A percentile compares a stretch with the other conserved stretches of the same genome.
These are phyloP conservation scores for Pseudozyma hubeiensis DNA, from an alignment of 1,284 basidiomycete species.

Conservation along the genomic window DNA sequence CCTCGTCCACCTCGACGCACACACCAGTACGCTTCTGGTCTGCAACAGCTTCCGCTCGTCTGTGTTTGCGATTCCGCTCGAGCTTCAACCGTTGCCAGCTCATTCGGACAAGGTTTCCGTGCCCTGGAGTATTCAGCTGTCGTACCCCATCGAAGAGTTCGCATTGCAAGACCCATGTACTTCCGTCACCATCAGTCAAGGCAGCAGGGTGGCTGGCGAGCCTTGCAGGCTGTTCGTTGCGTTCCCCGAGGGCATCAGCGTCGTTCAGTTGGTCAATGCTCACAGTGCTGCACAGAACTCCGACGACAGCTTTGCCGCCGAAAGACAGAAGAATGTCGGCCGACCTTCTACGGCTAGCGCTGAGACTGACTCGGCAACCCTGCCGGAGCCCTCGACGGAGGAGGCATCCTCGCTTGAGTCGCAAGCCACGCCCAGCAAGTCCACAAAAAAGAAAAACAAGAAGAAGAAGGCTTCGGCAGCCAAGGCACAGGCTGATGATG, in stretches of 20 bases:
- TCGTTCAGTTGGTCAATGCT: conserved; percentile 4
- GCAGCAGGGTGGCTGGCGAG: neutral
- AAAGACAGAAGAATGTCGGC: neutral
- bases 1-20: conserved; percentile 18
- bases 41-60: conserved; percentile 44
- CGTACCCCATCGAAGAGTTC: conserved; percentile 27
- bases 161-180: conserved; percentile 36
- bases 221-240: conserved; percentile 25
- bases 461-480: conserved; percentile 18
- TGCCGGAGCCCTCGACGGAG: neutral
- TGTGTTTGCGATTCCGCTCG: conserved; percentile 33
- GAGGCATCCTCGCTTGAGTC: neutral
- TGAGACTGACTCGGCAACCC: neutral
- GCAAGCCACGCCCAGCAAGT: conserved; percentile 11
- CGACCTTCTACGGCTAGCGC: neutral
- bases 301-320: neutral
- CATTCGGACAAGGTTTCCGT: conserved; percentile 7
- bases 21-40: conserved; percentile 21
- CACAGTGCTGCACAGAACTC: neutral
- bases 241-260: conserved; percentile 30
- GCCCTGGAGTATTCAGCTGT: conserved; percentile 30
- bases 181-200: conserved; percentile 12
- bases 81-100: conserved; percentile 17
- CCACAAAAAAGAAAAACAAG: conserved; percentile 31
- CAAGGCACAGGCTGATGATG: neutral